These are phyloP conservation scores for Neofusicoccum laricinum DNA, from an alignment of 2,329 filamentous ascomycete genomes.

Conservation along the genomic window DNA sequence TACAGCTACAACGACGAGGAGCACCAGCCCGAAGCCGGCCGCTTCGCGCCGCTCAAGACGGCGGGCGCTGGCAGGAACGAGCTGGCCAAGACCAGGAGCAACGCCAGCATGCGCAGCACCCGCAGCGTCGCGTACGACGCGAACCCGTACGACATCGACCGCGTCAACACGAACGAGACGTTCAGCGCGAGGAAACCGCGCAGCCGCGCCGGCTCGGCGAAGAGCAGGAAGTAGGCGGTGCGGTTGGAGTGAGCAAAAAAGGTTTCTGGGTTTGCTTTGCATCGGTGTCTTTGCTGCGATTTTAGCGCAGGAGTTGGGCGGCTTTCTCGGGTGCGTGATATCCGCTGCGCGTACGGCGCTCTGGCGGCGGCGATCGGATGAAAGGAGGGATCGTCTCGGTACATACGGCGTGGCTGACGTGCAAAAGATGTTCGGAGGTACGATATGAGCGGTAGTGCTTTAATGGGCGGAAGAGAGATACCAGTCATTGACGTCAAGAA, in stretches of 20 bases:
- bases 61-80: neutral
- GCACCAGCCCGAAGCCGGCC: slow-evolving; percentile 12
- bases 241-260: neutral
- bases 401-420: neutral
- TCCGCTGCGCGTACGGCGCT: neutral
- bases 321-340: neutral
- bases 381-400: neutral
- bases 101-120: slow-evolving; percentile 25
- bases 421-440: neutral
- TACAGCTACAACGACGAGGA: slow-evolving; percentile 23
- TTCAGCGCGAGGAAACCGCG: slow-evolving; percentile 26
- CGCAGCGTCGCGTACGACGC: slow-evolving; percentile 31
- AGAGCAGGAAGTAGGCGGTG: neutral
- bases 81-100: slow-evolving; percentile 20
- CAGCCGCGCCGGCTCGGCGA: neutral
- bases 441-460: neutral
- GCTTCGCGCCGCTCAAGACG: slow-evolving; percentile 38
- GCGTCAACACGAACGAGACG: slow-evolving; percentile 48
- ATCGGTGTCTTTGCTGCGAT: neutral
- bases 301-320: slow-evolving; percentile 1
- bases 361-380: neutral
- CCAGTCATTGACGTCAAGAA: neutral
- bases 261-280: neutral
- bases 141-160: slow-evolving; percentile 49
- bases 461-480: neutral